Percentiles rank a stretch among this genome's conserved stretches.
These are phyloP conservation scores for Phytophthora idaei DNA, from an alignment of 352 stramenopile species.

Conservation along the genomic window DNA sequence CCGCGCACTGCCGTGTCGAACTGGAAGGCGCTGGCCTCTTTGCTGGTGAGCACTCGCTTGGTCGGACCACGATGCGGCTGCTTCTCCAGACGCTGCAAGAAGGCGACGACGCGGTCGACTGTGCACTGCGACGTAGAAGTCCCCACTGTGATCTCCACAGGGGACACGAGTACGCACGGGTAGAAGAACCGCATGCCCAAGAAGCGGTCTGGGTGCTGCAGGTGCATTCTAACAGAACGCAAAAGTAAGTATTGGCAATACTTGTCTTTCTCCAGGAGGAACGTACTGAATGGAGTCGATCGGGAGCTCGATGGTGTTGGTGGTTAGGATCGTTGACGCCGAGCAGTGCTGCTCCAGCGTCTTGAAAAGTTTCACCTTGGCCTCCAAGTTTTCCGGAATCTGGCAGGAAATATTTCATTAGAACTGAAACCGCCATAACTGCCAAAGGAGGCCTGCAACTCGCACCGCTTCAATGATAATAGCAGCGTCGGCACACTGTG, in stretches of 20 bases:
- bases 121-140: slow-evolving; percentile 43
- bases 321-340: slow-evolving; percentile 60
- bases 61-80: slow-evolving; percentile 65
- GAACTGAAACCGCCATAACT: slow-evolving; percentile 1
- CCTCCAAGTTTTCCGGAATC: slow-evolving; percentile 66
- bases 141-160: slow-evolving; percentile 63
- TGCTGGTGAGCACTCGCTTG: slow-evolving; percentile 56
- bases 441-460: not conserved
- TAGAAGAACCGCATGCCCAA: slow-evolving; percentile 80
- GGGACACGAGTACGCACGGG: slow-evolving; percentile 65
- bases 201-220: slow-evolving; percentile 54
- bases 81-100: slow-evolving; percentile 65
- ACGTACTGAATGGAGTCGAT: slow-evolving; percentile 72
- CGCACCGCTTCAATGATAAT: slow-evolving; percentile 74
- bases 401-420: slow-evolving; percentile 13
- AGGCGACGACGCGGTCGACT: slow-evolving; percentile 48
- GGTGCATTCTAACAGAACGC: slow-evolving; percentile 30
- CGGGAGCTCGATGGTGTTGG: slow-evolving; percentile 63
- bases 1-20: slow-evolving; percentile 66
- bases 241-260: slow-evolving; percentile 3
- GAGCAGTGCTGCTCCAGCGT: slow-evolving; percentile 62
- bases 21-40: slow-evolving; percentile 65
- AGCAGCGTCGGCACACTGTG: slow-evolving; percentile 48
- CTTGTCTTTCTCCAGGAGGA: not conserved
- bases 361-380: slow-evolving; percentile 68